A percentile compares a stretch with the other conserved stretches of the same genome.
Conservation (phyloP, 805 yeast species). For the Vanderwaltozyma tropicalis region DNA sequence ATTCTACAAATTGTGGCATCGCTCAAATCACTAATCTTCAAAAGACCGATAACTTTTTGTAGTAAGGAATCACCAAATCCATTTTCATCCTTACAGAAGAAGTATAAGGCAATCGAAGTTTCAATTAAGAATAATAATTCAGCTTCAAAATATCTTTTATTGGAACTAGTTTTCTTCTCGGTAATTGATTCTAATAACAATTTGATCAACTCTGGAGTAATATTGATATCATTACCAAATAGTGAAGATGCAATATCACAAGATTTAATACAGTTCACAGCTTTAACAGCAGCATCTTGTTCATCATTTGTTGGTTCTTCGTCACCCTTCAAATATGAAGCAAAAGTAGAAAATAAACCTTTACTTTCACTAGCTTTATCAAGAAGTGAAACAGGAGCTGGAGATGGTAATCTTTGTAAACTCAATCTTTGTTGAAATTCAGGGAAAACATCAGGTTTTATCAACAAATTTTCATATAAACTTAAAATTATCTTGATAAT, state of each 20-base stretch:
- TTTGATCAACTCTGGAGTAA: conserved; percentile 22
- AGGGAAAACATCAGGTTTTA: conserved; percentile 50
- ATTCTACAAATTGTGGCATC: conserved; percentile 18
- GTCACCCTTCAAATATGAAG: conserved; percentile 84
- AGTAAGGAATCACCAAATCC: conserved; percentile 13
- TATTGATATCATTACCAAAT: conserved; percentile 33
- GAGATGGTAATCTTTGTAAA: conserved; percentile 43
- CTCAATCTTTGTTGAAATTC: conserved; percentile 50
- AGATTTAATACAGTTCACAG: conserved; percentile 71
- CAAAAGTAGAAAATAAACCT: conserved; percentile 77
- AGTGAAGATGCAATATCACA: conserved; percentile 50
- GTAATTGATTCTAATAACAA: conserved; percentile 31
- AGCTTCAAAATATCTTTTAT: conserved; percentile 33
- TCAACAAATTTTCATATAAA: conserved; percentile 59
- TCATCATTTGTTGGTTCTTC: conserved; percentile 94
- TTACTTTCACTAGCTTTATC: conserved; percentile 52
- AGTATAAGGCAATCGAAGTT: conserved; percentile 20
- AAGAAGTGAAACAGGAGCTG: conserved; percentile 55
- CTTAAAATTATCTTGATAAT: conserved; percentile 51
- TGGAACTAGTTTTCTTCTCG: conserved; percentile 18
- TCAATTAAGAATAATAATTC: conserved; percentile 41
- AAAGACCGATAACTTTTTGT: conserved; percentile 6
- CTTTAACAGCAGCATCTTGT: conserved; percentile 70
- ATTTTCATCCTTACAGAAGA: conserved; percentile 24
- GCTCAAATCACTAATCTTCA: conserved; percentile 5